These are phyloP conservation scores for Ambrosia trifida DNA, from an alignment of 129 eudicot species.

Conservation along the genomic window DNA sequence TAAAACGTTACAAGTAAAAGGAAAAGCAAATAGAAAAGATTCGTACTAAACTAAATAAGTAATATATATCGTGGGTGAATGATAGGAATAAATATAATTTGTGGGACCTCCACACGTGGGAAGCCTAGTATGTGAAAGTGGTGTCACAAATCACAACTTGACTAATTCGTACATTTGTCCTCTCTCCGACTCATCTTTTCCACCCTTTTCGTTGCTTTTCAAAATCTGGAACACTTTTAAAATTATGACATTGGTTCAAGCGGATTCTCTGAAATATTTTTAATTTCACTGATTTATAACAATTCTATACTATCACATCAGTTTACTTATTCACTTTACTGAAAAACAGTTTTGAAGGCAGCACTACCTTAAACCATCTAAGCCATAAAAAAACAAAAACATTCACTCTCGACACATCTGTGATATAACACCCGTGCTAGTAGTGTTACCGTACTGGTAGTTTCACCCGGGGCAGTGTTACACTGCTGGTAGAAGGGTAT, in stretches of 20 bases:
- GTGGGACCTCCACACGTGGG: slow-evolving; percentile 5
- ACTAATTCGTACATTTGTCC: background rate
- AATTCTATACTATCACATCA: too few relatives aligned
- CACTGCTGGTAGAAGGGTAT: too few relatives aligned
- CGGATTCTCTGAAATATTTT: too few relatives aligned
- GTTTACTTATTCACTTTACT: too few relatives aligned
- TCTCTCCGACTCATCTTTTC: background rate
- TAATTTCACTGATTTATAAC: too few relatives aligned
- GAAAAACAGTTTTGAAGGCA: too few relatives aligned
- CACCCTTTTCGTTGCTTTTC: background rate
- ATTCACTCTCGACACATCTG: too few relatives aligned
- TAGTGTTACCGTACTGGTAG: too few relatives aligned
- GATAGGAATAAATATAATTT: slow-evolving; percentile 2
- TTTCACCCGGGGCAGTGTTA: too few relatives aligned
- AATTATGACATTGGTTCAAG: background rate
- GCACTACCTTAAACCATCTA: too few relatives aligned
- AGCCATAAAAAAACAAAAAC: too few relatives aligned
- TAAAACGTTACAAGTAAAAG: background rate
- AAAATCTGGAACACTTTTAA: background rate
- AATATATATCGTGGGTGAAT: slow-evolving; percentile 1
- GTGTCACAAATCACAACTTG: slow-evolving; percentile 16
- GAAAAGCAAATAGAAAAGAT: slow-evolving; percentile 2
- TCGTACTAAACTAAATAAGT: background rate
- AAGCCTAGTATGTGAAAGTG: slow-evolving; percentile 13
- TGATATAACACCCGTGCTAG: too few relatives aligned